These are phyloP conservation scores for Penicillium silybi DNA, from an alignment of 495 filamentous ascomycete species.

Conservation along the genomic window DNA sequence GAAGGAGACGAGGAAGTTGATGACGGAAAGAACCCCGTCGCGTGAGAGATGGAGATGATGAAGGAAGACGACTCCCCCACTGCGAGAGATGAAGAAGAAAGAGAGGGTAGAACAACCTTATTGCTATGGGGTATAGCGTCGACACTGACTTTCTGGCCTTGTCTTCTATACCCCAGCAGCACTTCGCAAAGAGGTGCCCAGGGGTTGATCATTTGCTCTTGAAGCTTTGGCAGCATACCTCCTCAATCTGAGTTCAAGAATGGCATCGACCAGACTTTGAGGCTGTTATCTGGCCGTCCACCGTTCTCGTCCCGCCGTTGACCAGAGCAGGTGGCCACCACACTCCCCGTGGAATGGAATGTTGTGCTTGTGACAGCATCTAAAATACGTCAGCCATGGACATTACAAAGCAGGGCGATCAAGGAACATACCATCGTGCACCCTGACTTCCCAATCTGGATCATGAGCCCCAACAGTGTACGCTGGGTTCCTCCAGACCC, in stretches of 20 bases:
- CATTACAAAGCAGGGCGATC: not conserved
- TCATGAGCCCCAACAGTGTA: conserved; percentile 49
- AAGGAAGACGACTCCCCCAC: too few relatives aligned
- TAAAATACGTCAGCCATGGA: conserved; percentile 18
- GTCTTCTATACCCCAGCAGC: not conserved
- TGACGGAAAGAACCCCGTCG: too few relatives aligned
- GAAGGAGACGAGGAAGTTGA: too few relatives aligned
- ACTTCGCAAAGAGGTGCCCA: not conserved
- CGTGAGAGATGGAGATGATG: too few relatives aligned
- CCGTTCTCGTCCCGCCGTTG: conserved; percentile 34
- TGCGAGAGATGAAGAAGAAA: too few relatives aligned
- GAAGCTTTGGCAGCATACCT: not conserved
- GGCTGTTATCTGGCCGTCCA: conserved; percentile 47
- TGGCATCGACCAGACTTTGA: conserved; percentile 61
- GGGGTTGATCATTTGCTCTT: too few relatives aligned
- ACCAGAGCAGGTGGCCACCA: conserved; percentile 74
- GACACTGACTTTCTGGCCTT: too few relatives aligned
- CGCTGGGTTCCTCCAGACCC: conserved; percentile 67
- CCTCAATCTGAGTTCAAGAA: conserved; percentile 7
- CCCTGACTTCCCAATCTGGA: conserved; percentile 55
- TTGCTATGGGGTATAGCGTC: too few relatives aligned
- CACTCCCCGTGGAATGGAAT: conserved; percentile 62
- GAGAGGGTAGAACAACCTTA: too few relatives aligned
- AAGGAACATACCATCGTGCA: conserved; percentile 46
- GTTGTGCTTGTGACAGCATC: conserved; percentile 59